Evolutionary conservation across 306 rosid genomes (phyloP).

Genomic region (Corylus avellana): DNA sequence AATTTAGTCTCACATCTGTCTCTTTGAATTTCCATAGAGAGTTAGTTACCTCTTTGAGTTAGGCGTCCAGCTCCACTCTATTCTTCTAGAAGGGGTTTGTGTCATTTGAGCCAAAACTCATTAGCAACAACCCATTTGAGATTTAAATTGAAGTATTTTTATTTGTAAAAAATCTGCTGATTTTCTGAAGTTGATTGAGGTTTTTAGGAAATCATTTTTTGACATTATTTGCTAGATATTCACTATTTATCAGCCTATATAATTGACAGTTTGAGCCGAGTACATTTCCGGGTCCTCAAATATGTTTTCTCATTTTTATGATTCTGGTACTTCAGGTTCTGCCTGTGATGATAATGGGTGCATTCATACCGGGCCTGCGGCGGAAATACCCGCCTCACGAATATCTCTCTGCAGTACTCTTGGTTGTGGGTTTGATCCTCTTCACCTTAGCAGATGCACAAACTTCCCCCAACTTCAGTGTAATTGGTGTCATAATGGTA

Average conservation of each 20-base stretch:
- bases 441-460: constrained; percentile 98
- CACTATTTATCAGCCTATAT: background rate
- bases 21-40: too few species aligned
- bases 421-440: constrained; percentile 91
- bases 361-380: constrained; percentile 90
- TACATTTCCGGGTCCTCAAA: background rate
- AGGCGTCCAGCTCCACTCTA: too few species aligned
- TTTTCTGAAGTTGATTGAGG: too few species aligned
- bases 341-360: constrained; percentile 99
- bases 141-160: background rate
- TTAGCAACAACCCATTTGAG: background rate
- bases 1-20: too few species aligned
- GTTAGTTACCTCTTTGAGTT: too few species aligned
- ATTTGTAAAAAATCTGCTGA: too few species aligned
- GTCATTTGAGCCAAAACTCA: background rate
- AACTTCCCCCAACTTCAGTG: constrained; percentile 88
- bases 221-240: too few species aligned
- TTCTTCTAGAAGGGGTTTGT: too few species aligned
- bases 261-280: background rate
- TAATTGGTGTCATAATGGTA: constrained; percentile 88
- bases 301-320: background rate
- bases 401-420: constrained; percentile 78
- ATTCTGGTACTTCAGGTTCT: constrained; percentile 63
- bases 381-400: constrained; percentile 88
- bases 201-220: too few species aligned